These are phyloP conservation scores for Ceratocystis ficicola DNA, from an alignment of 2,329 filamentous ascomycete species.

Conservation along the genomic window DNA sequence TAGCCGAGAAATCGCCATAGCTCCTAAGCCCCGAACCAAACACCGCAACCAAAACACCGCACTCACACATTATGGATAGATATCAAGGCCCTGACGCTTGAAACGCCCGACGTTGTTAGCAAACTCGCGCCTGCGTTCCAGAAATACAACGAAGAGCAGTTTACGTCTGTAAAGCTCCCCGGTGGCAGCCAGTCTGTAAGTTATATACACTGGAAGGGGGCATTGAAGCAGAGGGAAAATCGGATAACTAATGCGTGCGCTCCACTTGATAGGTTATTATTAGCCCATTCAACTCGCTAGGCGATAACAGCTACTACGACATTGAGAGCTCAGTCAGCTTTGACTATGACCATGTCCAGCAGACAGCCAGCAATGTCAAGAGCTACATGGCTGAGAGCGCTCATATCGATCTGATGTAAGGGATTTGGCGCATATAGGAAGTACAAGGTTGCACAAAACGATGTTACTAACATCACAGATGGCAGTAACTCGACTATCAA, in stretches of 20 bases:
- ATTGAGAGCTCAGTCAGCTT: constrained; percentile 80
- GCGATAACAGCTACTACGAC: constrained; percentile 77
- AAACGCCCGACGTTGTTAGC: constrained; percentile 53
- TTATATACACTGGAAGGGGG: constrained; percentile 7
- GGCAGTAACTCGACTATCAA: constrained; percentile 66
- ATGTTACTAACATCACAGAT: too few relatives aligned
- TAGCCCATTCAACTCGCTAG: constrained; percentile 74
- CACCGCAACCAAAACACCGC: neutral
- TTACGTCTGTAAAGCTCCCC: constrained; percentile 77
- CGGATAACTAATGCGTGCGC: neutral
- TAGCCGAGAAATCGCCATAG: neutral
- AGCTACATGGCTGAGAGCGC: constrained; percentile 65
- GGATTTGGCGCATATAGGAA: neutral
- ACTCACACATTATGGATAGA: constrained; percentile 40
- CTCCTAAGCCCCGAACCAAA: neutral
- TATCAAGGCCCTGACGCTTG: constrained; percentile 72
- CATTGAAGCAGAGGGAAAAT: neutral
- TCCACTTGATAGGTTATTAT: constrained; percentile 53
- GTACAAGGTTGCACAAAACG: too few relatives aligned
- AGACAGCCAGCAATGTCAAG: constrained; percentile 75
- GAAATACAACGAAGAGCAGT: constrained; percentile 94
- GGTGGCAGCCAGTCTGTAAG: constrained; percentile 55
- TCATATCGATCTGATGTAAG: constrained; percentile 70
- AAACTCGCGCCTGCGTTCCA: constrained; percentile 74
- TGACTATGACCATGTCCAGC: constrained; percentile 66